These are phyloP conservation scores for Hygrocybe punicea DNA, from an alignment of 768 basidiomycete genomes.

Conservation along the genomic window DNA sequence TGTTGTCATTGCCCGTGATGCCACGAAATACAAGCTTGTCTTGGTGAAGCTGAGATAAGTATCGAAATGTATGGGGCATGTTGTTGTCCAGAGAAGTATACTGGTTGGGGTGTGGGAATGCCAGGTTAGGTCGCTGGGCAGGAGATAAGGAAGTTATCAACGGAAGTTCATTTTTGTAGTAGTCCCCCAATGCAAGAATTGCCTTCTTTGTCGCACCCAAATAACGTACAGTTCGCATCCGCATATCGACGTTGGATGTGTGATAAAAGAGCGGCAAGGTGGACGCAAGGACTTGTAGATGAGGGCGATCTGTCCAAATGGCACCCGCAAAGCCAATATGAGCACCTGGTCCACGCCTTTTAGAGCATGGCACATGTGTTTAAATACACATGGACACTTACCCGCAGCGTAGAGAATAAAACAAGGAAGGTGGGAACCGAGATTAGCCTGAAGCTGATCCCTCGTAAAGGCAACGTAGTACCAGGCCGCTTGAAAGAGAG, in stretches of 20 bases:
- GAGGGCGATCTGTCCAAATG: slow-evolving; percentile 20
- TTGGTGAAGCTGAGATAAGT: slow-evolving; percentile 5
- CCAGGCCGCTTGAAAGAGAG: slow-evolving; percentile 20
- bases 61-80: slow-evolving; percentile 12
- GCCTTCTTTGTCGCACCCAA: slow-evolving; percentile 28
- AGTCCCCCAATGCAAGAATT: slow-evolving; percentile 15
- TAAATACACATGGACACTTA: slow-evolving; percentile 10
- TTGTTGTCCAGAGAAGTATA: neutral
- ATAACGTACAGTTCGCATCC: slow-evolving; percentile 15
- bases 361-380: neutral
- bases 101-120: neutral
- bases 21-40: slow-evolving; percentile 22
- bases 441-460: neutral
- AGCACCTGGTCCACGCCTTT: slow-evolving; percentile 18
- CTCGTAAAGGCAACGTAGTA: slow-evolving; percentile 22
- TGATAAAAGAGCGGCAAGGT: slow-evolving; percentile 24
- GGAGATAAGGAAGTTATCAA: slow-evolving; percentile 8
- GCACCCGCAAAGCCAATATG: slow-evolving; percentile 27
- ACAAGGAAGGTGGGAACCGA: slow-evolving; percentile 24
- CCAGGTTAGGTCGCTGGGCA: neutral
- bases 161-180: slow-evolving; percentile 20
- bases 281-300: slow-evolving; percentile 23
- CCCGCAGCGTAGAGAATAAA: slow-evolving; percentile 23
- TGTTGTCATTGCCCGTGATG: slow-evolving; percentile 3
- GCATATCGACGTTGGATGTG: slow-evolving; percentile 13